These are phyloP conservation scores for Arabidopsis lyrata DNA, from an alignment of 441 rosid genomes.

Conservation along the genomic window DNA sequence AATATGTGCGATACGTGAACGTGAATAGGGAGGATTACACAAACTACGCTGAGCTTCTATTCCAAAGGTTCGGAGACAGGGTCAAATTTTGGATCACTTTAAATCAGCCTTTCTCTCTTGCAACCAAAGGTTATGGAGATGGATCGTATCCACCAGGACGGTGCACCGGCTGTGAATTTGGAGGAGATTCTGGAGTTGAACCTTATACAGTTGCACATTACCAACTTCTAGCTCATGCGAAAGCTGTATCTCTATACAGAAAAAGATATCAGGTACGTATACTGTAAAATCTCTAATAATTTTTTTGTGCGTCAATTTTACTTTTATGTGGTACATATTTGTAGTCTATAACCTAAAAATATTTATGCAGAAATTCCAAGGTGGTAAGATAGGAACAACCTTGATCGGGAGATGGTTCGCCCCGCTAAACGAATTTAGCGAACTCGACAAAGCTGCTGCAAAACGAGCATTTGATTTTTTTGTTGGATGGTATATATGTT, in stretches of 20 bases:
- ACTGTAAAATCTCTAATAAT: too few relatives aligned
- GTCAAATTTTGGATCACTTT: slow-evolving; percentile 18
- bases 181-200: slow-evolving; percentile 1
- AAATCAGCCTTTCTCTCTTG: slow-evolving; percentile 3
- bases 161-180: slow-evolving; percentile 1
- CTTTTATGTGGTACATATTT: background rate
- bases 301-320: too few relatives aligned
- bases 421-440: too few relatives aligned
- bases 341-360: too few relatives aligned
- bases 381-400: too few relatives aligned
- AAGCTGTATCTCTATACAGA: too few relatives aligned
- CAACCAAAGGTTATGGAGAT: slow-evolving; percentile 16
- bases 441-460: too few relatives aligned
- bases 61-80: slow-evolving; percentile 2
- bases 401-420: too few relatives aligned
- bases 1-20: background rate
- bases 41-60: slow-evolving; percentile 3
- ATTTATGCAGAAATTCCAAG: too few relatives aligned
- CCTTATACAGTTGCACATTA: background rate
- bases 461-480: too few relatives aligned
- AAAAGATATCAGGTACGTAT: background rate
- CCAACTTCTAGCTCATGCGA: slow-evolving; percentile 4
- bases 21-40: background rate
- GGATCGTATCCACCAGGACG: slow-evolving; percentile 6
- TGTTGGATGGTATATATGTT: too few relatives aligned